Evolutionary conservation across 2,329 filamentous ascomycete species (phyloP).

Genomic region (Hymenoscyphus scutula): DNA sequence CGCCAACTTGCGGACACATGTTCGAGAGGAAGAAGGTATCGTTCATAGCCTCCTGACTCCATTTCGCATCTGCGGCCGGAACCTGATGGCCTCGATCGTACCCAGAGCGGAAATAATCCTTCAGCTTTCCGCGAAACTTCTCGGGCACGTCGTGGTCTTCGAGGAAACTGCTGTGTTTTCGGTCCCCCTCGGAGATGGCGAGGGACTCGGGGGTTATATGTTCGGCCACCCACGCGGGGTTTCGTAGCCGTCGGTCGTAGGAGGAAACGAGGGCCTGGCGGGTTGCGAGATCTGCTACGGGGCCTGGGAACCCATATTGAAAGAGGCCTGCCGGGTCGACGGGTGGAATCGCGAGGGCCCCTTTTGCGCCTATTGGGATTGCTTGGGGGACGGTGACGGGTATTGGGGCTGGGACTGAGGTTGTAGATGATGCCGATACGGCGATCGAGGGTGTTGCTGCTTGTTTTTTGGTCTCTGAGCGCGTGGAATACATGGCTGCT

Average conservation of each 20-base stretch:
- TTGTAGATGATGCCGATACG: conserved; percentile 31
- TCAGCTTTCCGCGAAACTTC: conserved; percentile 83
- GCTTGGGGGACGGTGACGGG: conserved; percentile 33
- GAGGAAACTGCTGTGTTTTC: conserved; percentile 76
- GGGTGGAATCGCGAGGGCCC: conserved; percentile 38
- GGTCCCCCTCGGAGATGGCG: conserved; percentile 70
- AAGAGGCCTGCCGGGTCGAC: conserved; percentile 76
- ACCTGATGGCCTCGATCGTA: conserved; percentile 98
- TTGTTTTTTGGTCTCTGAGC: conserved; percentile 46
- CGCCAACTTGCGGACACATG: conserved; percentile 98
- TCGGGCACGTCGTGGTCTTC: conserved; percentile 80
- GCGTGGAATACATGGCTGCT: conserved; percentile 61
- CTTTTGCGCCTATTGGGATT: conserved; percentile 24
- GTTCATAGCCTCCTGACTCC: conserved; percentile 92
- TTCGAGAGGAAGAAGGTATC: conserved; percentile 91
- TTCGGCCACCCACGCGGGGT: conserved; percentile 93
- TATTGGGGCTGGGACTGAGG: conserved; percentile 27
- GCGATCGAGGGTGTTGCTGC: conserved; percentile 32
- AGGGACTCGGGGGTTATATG: conserved; percentile 92
- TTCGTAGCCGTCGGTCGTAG: conserved; percentile 86
- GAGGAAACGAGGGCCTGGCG: conserved; percentile 77
- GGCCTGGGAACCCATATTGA: conserved; percentile 89
- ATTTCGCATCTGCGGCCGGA: conserved; percentile 92
- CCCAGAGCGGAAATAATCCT: conserved; percentile 92
- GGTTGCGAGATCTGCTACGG: conserved; percentile 75